Evolutionary conservation across 305 asterid genomes (phyloP).

Genomic region (Ruellia speciosa): DNA sequence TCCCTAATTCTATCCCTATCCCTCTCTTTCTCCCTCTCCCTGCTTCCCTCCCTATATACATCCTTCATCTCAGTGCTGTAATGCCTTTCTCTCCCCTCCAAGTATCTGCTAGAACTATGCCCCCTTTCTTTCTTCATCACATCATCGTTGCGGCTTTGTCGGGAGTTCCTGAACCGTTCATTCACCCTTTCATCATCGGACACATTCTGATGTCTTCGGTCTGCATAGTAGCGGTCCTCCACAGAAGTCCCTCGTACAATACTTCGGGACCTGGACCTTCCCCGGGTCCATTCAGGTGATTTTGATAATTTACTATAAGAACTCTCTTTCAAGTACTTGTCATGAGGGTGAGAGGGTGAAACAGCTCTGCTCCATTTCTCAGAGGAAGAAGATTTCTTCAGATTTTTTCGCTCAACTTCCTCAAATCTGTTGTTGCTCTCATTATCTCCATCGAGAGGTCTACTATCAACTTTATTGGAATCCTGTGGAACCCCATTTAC

Average conservation of each 20-base stretch:
- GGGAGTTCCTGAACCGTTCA: slow-evolving; percentile 29
- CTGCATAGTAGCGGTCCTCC: slow-evolving; percentile 32
- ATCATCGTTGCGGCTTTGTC: slow-evolving; percentile 43
- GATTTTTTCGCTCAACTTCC: slow-evolving; percentile 32
- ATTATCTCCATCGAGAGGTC: slow-evolving; percentile 21
- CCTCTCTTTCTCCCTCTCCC: slow-evolving; percentile 35
- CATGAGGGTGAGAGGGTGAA: slow-evolving; percentile 29
- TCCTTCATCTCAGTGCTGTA: slow-evolving; percentile 41
- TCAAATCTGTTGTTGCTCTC: slow-evolving; percentile 24
- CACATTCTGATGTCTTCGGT: slow-evolving; percentile 32
- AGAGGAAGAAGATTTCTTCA: slow-evolving; percentile 29
- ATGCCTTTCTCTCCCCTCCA: slow-evolving; percentile 36
- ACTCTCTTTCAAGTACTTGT: slow-evolving; percentile 31
- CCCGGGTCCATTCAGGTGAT: slow-evolving; percentile 56
- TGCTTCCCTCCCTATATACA: slow-evolving; percentile 44
- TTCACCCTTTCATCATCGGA: slow-evolving; percentile 44
- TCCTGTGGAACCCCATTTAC: slow-evolving; percentile 34
- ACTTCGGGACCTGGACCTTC: slow-evolving; percentile 69
- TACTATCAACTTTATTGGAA: slow-evolving; percentile 21
- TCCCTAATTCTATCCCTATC: slow-evolving; percentile 29
- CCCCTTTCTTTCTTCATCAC: slow-evolving; percentile 50
- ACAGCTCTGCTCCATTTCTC: slow-evolving; percentile 34
- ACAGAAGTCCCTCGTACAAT: slow-evolving; percentile 41
- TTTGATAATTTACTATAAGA: slow-evolving; percentile 30
- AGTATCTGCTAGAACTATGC: slow-evolving; percentile 48